These are phyloP conservation scores for Acarospora socialis DNA, from an alignment of 2,329 filamentous ascomycete species.

Conservation along the genomic window DNA sequence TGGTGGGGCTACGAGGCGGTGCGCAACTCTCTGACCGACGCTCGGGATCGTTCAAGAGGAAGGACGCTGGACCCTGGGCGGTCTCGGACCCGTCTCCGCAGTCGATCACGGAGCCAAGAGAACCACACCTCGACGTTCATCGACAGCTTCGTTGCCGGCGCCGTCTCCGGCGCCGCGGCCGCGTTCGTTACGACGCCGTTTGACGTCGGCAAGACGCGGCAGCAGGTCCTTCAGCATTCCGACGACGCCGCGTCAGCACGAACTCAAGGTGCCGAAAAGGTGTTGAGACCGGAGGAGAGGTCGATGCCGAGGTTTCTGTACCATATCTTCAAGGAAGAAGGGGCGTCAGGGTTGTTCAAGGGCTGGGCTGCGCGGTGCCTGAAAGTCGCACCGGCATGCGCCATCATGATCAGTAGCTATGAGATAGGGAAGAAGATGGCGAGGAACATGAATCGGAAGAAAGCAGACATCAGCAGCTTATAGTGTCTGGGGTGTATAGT, in stretches of 20 bases:
- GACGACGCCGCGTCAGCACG: slow-evolving; percentile 25
- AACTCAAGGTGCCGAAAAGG: slow-evolving; percentile 8
- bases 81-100: slow-evolving; percentile 30
- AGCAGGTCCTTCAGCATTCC: slow-evolving; percentile 62
- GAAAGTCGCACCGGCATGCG: slow-evolving; percentile 91
- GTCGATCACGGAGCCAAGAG: slow-evolving; percentile 48
- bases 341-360: slow-evolving; percentile 64
- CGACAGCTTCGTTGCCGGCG: slow-evolving; percentile 81
- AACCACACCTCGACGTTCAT: slow-evolving; percentile 64
- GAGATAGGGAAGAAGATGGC: slow-evolving; percentile 90
- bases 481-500: too few relatives aligned
- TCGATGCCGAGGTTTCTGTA: slow-evolving; percentile 72
- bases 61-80: slow-evolving; percentile 27
- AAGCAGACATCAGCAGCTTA: slow-evolving; percentile 13
- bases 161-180: slow-evolving; percentile 66
- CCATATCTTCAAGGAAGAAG: slow-evolving; percentile 83
- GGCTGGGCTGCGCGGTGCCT: slow-evolving; percentile 85
- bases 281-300: slow-evolving; percentile 51
- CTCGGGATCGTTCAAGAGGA: slow-evolving; percentile 42
- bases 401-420: slow-evolving; percentile 98
- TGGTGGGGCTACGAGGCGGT: slow-evolving; percentile 96
- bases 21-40: slow-evolving; percentile 54
- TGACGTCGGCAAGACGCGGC: slow-evolving; percentile 91
- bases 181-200: slow-evolving; percentile 88
- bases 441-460: slow-evolving; percentile 53